phyloP scores from a whole-genome alignment of 352 stramenopile species.

The Thraustochytrium striatum region DNA sequence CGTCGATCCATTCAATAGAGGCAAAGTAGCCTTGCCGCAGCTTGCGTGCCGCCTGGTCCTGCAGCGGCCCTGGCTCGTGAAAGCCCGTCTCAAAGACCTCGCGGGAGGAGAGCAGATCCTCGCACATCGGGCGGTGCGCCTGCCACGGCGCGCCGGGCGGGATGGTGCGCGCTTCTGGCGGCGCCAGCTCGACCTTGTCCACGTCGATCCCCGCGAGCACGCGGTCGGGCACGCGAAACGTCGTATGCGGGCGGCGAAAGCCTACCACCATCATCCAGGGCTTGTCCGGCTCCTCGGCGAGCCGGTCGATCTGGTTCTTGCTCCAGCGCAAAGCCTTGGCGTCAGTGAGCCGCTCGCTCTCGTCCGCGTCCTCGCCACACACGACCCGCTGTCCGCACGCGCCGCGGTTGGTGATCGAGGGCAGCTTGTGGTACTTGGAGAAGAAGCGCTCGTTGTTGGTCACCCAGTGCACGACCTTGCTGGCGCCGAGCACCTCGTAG shows the following conservation, averaged over 20 bases:
- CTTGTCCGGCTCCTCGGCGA: not conserved
- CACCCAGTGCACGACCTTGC: conserved; percentile 46
- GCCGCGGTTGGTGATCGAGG: not conserved
- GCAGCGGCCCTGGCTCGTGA: not conserved
- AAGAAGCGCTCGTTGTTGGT: conserved; percentile 15
- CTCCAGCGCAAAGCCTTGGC: conserved; percentile 11
- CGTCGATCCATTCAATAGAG: conserved; percentile 47
- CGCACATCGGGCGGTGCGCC: conserved; percentile 8
- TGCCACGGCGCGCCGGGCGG: conserved; percentile 5
- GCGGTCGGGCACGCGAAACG: conserved; percentile 25
- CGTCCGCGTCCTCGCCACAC: not conserved
- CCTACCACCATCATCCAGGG: conserved; percentile 41
- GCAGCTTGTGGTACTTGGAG: conserved; percentile 6
- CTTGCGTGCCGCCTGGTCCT: not conserved
- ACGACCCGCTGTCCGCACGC: conserved; percentile 19
- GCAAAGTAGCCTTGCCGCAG: conserved; percentile 44
- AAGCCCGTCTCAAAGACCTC: not conserved
- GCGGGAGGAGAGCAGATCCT: not conserved
- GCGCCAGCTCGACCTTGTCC: not conserved
- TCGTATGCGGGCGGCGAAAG: conserved; percentile 42
- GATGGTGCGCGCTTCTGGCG: not conserved
- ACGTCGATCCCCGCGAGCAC: conserved; percentile 2
- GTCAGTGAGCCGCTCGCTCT: not conserved
- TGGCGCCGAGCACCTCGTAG: conserved; percentile 41
- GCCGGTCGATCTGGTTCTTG: conserved; percentile 11